Conservation (phyloP, 169 alveolate species). For the Plasmodium chabaudi region DNA sequence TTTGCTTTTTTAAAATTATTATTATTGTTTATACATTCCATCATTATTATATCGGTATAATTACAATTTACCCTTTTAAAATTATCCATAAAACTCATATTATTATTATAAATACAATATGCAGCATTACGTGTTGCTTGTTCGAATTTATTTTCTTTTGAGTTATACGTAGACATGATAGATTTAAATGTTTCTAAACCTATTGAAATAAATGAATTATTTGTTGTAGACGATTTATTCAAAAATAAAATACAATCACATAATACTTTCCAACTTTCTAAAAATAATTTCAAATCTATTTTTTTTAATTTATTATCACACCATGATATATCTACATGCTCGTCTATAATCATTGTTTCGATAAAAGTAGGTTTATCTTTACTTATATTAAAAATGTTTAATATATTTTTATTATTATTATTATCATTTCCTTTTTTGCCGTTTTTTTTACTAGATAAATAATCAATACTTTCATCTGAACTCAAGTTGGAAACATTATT, state of each 20-base stretch:
- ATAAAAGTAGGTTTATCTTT: constrained; percentile 10
- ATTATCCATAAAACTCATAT: constrained; percentile 43
- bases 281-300: constrained; percentile 35
- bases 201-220: constrained; percentile 63
- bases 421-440: background rate
- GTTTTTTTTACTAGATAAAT: background rate
- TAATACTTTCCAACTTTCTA: constrained; percentile 71
- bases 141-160: constrained; percentile 49
- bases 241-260: constrained; percentile 52
- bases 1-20: constrained; percentile 20
- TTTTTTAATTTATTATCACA: constrained; percentile 55
- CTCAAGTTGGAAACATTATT: background rate
- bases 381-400: background rate
- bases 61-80: constrained; percentile 35
- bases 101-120: constrained; percentile 68
- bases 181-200: constrained; percentile 57
- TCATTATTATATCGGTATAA: constrained; percentile 47
- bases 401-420: background rate
- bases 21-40: constrained; percentile 12
- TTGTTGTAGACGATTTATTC: constrained; percentile 68
- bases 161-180: constrained; percentile 57
- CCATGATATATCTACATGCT: constrained; percentile 64
- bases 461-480: background rate
- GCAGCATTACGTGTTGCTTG: constrained; percentile 62
- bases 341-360: constrained; percentile 46